Conservation (phyloP, 2,329 filamentous ascomycete genomes). For the Domatiomyces catenatus region DNA sequence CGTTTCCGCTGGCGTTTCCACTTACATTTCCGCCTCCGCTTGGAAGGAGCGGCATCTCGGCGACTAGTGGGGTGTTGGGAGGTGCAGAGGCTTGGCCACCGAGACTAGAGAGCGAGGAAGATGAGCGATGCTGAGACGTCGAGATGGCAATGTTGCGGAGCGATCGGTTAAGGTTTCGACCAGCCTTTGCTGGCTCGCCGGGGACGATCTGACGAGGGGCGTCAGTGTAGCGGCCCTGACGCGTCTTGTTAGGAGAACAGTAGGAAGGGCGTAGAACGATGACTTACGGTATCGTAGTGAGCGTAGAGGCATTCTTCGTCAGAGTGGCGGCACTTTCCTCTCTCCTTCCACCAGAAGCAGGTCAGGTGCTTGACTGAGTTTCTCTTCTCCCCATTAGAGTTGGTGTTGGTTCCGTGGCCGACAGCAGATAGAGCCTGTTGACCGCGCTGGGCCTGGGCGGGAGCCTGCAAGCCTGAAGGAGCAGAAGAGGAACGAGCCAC, state of each 20-base stretch:
- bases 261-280: constrained; percentile 5
- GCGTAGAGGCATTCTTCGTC: constrained; percentile 20
- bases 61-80: constrained; percentile 3
- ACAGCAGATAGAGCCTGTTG: constrained; percentile 1
- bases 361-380: constrained; percentile 20
- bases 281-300: constrained; percentile 17
- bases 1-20: too few species aligned
- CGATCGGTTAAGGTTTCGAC: constrained; percentile 14
- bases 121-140: constrained; percentile 4
- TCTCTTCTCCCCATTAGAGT: constrained; percentile 3
- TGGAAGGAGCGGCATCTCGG: constrained; percentile 1
- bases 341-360: constrained; percentile 21
- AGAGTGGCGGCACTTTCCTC: constrained; percentile 16
- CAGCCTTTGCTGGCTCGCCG: constrained; percentile 14
- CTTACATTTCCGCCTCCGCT: too few species aligned
- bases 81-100: not conserved
- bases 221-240: constrained; percentile 7
- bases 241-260: constrained; percentile 2
- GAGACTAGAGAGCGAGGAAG: constrained; percentile 4
- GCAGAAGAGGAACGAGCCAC: constrained; percentile 11
- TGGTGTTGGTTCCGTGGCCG: not conserved
- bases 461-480: constrained; percentile 4
- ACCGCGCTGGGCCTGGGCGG: not conserved
- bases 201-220: constrained; percentile 9
- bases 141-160: constrained; percentile 7